A percentile compares a stretch with the other conserved stretches of the same genome.
Conservation (phyloP, 2,329 filamentous ascomycete genomes). For the Trichoderma sp. region DNA sequence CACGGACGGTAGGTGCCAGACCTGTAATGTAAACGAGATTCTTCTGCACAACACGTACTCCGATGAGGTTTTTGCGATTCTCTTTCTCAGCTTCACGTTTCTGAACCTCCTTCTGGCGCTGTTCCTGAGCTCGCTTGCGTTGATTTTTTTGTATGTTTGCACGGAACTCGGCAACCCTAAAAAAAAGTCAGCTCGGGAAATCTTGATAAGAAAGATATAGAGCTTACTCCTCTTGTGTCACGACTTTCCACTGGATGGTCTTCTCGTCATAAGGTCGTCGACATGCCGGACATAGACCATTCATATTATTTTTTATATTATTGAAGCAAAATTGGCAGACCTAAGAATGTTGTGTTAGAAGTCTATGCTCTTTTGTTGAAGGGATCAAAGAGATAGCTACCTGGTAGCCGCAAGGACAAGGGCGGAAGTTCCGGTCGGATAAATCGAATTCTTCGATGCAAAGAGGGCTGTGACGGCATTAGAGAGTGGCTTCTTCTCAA, state of each 20-base stretch:
- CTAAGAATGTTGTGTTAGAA: conserved; percentile 43
- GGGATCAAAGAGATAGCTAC: conserved; percentile 47
- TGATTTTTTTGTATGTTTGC: conserved; percentile 83
- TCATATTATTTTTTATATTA: conserved; percentile 98
- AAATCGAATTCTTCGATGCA: conserved; percentile 99
- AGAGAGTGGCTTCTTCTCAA: conserved; percentile 23
- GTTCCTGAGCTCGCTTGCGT: conserved; percentile 80
- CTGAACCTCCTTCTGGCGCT: conserved; percentile 89
- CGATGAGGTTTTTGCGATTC: conserved; percentile 92
- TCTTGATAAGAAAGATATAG: too few species aligned
- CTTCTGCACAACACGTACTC: conserved; percentile 94
- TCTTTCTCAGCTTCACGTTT: conserved; percentile 95
- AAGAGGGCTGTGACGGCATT: conserved; percentile 66
- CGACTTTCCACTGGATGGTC: conserved; percentile 94
- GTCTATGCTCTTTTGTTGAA: not conserved
- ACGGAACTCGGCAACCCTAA: conserved; percentile 69
- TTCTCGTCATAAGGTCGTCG: conserved; percentile 93
- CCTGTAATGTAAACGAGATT: conserved; percentile 98
- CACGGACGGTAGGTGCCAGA: conserved; percentile 83
- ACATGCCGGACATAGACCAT: conserved; percentile 95
- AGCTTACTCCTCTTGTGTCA: conserved; percentile 89
- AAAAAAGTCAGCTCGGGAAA: conserved; percentile 14
- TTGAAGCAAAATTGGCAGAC: conserved; percentile 99
- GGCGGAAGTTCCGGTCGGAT: conserved; percentile 93
- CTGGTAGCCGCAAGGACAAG: conserved; percentile 97